Base-by-base conservation (phyloP, 192 early-diverging fungal species). In the Polychytrium aggregatum region DNA sequence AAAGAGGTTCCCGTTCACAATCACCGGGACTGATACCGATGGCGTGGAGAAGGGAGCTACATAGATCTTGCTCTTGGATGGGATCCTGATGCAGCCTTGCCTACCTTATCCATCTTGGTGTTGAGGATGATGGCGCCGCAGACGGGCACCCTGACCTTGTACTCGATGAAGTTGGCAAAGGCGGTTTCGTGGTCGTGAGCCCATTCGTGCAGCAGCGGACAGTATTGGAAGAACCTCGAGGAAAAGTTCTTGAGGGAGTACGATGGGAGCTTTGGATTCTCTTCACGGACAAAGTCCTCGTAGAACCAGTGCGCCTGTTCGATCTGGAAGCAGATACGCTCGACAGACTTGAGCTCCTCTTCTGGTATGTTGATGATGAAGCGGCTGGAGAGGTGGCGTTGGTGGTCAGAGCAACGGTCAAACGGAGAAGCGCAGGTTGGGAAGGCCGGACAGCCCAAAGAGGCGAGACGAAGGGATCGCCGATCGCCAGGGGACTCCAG, bases 271-370 rank as follows among this genome's bases (percentile, higher is more conserved):
- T 75, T 68, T 17, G 84, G 76, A 50, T 85, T 83, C 42, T 82
- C 60, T 56, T 90, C 88, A 46, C 92, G 78, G n/a, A 92, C 77
- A 77, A 96, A 95, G 64, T 98, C 95, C 57, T 92, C 89, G 66
- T 97, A 98, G 65, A 87, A 97, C 95, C 95, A 98, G 59, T 94
- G 90, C 8, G 95, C 95, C 64, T 90, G 90, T 60, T 98, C 95
- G 28, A 98, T 94, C 67, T 98, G 95, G 57, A 98, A 98, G 51
- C 86, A 93, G 47, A 98, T 90, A 10, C 95, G 74, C 52, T 90
- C 90, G n/a, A 97, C 79, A n/a, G 87, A 85, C 8, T 81, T 60
- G 10, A 95, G 70, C 66, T 98, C 95, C 63, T 90, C 92, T 30
- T 91, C 82, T 8, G 95, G 95, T 6, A 98, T 83, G 63, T 98